Conservation (phyloP, 306 rosid species). For the Oemleria cerasiformis region DNA sequence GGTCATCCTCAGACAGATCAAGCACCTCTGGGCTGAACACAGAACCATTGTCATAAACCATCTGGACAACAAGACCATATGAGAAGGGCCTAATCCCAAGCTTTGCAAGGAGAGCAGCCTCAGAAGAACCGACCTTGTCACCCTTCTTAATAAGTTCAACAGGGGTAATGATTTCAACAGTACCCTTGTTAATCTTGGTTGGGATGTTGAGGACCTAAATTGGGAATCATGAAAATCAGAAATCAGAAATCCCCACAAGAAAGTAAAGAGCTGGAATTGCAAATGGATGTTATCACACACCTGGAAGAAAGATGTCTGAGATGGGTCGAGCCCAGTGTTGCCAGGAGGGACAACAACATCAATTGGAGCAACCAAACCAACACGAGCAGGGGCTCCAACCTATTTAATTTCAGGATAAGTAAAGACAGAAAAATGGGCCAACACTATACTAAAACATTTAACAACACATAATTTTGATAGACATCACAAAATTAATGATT, state of each 20-base stretch:
- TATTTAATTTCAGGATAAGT: background rate
- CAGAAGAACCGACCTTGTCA: constrained; percentile 90
- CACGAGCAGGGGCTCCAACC: constrained; percentile 99
- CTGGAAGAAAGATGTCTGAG: constrained; percentile 97
- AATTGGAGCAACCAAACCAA: constrained; percentile 92
- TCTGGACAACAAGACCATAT: constrained; percentile 69
- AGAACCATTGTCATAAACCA: constrained; percentile 78
- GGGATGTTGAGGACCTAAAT: constrained; percentile 83
- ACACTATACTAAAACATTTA: background rate
- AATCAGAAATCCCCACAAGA: background rate
- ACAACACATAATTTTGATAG: too few relatives aligned
- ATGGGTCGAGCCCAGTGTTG: constrained; percentile 94
- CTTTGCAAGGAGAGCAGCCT: constrained; percentile 92
- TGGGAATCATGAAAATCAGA: background rate
- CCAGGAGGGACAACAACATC: constrained; percentile 94
- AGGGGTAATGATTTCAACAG: constrained; percentile 91
- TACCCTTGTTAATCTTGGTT: constrained; percentile 91
- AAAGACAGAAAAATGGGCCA: background rate
- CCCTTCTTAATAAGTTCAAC: constrained; percentile 94
- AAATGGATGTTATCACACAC: constrained; percentile 20
- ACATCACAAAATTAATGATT: too few relatives aligned
- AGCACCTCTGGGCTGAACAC: constrained; percentile 88
- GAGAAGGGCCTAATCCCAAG: constrained; percentile 93
- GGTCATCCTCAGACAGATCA: constrained; percentile 71
- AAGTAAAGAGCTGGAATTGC: background rate